Conservation (phyloP, 306 rosid species). For the Vachellia collinsii region DNA sequence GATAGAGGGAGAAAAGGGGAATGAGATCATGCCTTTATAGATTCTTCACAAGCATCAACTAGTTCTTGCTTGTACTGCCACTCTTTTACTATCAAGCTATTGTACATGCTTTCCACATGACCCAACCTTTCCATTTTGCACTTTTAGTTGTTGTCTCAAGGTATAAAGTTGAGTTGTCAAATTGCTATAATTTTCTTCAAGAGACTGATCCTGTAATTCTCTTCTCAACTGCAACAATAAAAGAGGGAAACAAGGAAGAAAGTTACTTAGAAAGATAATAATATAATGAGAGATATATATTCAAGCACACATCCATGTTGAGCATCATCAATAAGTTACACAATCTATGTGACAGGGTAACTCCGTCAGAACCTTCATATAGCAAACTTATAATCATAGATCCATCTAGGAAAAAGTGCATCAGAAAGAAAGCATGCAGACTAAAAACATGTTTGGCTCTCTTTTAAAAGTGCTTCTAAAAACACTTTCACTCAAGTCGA, state of each 20-base stretch:
- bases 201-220: background rate
- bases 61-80: background rate
- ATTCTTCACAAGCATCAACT: slow-evolving; percentile 10
- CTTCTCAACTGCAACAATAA: background rate
- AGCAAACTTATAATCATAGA: background rate
- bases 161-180: background rate
- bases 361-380: background rate
- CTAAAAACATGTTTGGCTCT: too few relatives aligned
- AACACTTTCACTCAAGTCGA: too few relatives aligned
- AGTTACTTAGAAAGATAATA: slow-evolving; percentile 8
- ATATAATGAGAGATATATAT: background rate
- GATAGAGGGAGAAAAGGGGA: background rate
- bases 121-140: background rate
- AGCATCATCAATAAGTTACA: background rate
- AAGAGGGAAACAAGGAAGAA: slow-evolving; percentile 3
- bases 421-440: background rate
- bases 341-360: background rate
- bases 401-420: background rate
- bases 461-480: too few relatives aligned
- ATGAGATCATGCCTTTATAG: background rate
- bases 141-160: background rate
- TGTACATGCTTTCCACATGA: background rate
- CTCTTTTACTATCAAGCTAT: background rate
- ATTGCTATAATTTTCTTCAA: background rate
- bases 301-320: background rate